Percentiles rank a stretch among this genome's conserved stretches.
Conservation (phyloP, 495 filamentous ascomycete species). For the Aspergillus homomorphus region DNA sequence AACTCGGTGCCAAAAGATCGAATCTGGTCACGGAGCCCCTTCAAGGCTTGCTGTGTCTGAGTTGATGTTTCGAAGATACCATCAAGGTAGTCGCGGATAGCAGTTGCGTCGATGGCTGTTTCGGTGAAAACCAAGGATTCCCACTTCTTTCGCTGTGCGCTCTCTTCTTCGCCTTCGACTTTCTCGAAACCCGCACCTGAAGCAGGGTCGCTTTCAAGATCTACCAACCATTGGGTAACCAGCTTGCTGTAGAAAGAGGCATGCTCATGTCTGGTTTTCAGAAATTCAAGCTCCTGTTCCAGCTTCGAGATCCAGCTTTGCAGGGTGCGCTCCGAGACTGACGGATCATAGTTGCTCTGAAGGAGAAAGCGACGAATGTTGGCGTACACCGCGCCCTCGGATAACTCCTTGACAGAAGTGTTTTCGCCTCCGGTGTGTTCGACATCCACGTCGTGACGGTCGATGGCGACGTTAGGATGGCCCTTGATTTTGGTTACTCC, state of each 20-base stretch:
- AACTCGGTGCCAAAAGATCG: conserved; percentile 44
- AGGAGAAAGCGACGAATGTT: conserved; percentile 52
- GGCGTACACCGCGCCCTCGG: conserved; percentile 25
- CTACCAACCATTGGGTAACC: conserved; percentile 60
- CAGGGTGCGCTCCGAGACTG: conserved; percentile 46
- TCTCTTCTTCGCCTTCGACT: conserved; percentile 47
- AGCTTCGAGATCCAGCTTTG: conserved; percentile 47
- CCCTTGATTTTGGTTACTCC: conserved; percentile 40
- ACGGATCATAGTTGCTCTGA: conserved; percentile 56
- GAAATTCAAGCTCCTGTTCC: conserved; percentile 44
- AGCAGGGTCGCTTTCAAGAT: conserved; percentile 25
- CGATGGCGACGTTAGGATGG: conserved; percentile 34
- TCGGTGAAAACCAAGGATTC: conserved; percentile 56
- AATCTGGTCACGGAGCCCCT: conserved; percentile 42
- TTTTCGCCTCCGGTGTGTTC: conserved; percentile 15
- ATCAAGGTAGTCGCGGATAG: conserved; percentile 50
- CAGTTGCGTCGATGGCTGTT: conserved; percentile 40
- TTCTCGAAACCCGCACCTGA: conserved; percentile 28
- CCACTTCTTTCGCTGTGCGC: conserved; percentile 51
- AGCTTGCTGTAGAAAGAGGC: conserved; percentile 59
- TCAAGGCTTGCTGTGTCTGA: conserved; percentile 40
- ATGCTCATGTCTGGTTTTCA: conserved; percentile 58
- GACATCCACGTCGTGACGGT: conserved; percentile 35
- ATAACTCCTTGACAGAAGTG: conserved; percentile 11
- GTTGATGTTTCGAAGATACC: conserved; percentile 46